These are phyloP conservation scores for Mollisia scopiformis DNA, from an alignment of 2,329 filamentous ascomycete genomes.

Conservation along the genomic window DNA sequence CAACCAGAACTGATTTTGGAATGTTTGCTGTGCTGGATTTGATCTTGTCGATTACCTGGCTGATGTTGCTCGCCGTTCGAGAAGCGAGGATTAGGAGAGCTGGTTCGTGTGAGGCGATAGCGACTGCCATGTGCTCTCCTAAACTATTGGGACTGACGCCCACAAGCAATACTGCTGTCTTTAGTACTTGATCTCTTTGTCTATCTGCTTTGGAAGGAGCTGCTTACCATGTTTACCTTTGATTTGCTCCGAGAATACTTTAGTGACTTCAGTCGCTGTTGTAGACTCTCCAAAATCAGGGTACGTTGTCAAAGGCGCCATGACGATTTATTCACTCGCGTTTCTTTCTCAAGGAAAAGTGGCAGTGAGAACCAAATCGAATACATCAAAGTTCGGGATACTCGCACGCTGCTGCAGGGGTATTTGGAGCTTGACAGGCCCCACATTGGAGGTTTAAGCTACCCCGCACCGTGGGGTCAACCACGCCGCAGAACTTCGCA, in stretches of 20 bases:
- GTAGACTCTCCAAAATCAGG: slow-evolving; percentile 37
- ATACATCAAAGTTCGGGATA: background rate
- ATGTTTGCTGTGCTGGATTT: background rate
- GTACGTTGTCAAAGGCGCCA: slow-evolving; percentile 15
- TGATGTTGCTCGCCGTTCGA: slow-evolving; percentile 21
- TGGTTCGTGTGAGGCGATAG: slow-evolving; percentile 28
- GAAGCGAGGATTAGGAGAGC: slow-evolving; percentile 24
- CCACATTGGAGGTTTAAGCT: background rate
- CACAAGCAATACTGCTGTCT: slow-evolving; percentile 16
- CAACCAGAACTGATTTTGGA: slow-evolving; percentile 19
- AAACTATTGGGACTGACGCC: slow-evolving; percentile 20
- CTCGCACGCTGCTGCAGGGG: background rate
- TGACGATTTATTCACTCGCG: background rate
- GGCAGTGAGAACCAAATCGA: background rate
- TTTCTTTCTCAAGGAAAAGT: background rate
- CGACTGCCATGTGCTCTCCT: slow-evolving; percentile 17
- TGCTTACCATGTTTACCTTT: slow-evolving; percentile 36
- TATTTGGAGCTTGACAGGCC: background rate
- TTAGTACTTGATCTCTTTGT: too few relatives aligned
- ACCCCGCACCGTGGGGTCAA: background rate
- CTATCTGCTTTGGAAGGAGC: background rate
- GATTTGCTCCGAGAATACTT: slow-evolving; percentile 33
- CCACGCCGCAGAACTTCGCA: background rate
- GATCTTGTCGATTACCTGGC: slow-evolving; percentile 15
- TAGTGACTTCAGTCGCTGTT: slow-evolving; percentile 40